Percentiles rank a stretch among this genome's conserved stretches.
Evolutionary conservation across 73 alveolate species (phyloP).

Genomic region (Paramecium sexaurelia): DNA sequence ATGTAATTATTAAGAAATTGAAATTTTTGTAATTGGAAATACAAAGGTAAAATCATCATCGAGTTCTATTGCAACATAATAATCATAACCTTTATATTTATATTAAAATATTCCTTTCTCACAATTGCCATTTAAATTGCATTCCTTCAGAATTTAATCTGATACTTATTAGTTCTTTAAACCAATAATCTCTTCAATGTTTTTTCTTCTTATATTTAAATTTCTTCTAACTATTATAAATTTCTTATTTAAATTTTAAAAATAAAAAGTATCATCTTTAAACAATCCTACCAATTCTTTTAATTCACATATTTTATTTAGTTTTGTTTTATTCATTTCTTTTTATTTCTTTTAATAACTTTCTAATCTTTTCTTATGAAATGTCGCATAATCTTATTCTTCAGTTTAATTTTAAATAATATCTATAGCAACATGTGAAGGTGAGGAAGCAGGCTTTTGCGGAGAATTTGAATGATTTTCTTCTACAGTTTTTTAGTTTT

Average conservation of each 20-base stretch:
- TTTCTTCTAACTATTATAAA: constrained; percentile 29
- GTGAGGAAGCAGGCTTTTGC: neutral
- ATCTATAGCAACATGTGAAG: constrained; percentile 8
- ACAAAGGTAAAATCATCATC: constrained; percentile 24
- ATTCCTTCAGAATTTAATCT: neutral
- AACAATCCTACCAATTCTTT: neutral
- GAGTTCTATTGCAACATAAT: neutral
- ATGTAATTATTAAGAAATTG: neutral
- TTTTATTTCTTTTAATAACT: neutral
- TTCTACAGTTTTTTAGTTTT: neutral
- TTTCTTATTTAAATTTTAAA: neutral
- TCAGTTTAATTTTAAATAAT: neutral
- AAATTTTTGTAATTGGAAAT: neutral
- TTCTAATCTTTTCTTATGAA: constrained; percentile 31
- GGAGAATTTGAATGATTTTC: neutral
- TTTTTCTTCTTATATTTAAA: neutral
- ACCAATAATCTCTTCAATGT: neutral
- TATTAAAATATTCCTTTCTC: neutral
- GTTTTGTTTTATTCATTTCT: neutral
- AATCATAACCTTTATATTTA: neutral
- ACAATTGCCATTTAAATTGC: neutral
- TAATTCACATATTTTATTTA: neutral
- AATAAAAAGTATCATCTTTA: neutral
- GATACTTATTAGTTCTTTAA: neutral
- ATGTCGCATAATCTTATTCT: neutral